Evolutionary conservation across 1,284 basidiomycete species (phyloP), one percentile per base, ranked within the genome.

Genomic region (Omphalotus olearius): DNA sequence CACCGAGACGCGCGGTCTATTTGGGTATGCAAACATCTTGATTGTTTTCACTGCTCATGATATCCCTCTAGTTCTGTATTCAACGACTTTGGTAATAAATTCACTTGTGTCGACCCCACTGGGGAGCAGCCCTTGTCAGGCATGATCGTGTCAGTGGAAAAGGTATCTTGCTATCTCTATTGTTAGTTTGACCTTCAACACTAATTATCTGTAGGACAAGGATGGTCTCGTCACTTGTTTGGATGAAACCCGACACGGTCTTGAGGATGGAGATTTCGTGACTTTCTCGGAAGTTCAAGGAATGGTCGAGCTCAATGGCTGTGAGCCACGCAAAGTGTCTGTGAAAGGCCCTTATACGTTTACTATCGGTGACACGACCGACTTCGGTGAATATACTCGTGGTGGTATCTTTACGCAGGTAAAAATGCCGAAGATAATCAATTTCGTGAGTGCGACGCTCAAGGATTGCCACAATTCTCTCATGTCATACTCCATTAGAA

Each of bases 271-370:
- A 20, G 93, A 99, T 69, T 98, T 88, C 63, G 96, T 99, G 18
- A 95, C 95, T 3, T 99, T 99, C 73, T 80, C 84, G n/a, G 97
- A 99, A 73, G 83, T 99, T 41, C 89, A 97, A 70, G 97, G 97
- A 26, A 97, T 98, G 93, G 79, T 83, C 25, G 89, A 90, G 60
- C 72, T 99, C 45, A 98, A 98, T 63, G 89, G 80, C 16, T 91
- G 90, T 63, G 88, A 95, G 66, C 96, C 96, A 13, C 80, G 92
- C 53, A 98, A 95, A 68, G 73, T 99, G 46, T 78, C 88, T 7
- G 93, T 98, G 59, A 98, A 98, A 67, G 97, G 94, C 2, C 95
- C 94, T 0, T 98, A 98, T 66, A 97, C 94, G 1, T 98, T 98
- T 69, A 76, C 88, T 6, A 95, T 98, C 51, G 95, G 94, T 3